Percentiles rank a stretch among this genome's conserved stretches.
phyloP scores from a whole-genome alignment of 305 asterid species.

The Lippia alba region DNA sequence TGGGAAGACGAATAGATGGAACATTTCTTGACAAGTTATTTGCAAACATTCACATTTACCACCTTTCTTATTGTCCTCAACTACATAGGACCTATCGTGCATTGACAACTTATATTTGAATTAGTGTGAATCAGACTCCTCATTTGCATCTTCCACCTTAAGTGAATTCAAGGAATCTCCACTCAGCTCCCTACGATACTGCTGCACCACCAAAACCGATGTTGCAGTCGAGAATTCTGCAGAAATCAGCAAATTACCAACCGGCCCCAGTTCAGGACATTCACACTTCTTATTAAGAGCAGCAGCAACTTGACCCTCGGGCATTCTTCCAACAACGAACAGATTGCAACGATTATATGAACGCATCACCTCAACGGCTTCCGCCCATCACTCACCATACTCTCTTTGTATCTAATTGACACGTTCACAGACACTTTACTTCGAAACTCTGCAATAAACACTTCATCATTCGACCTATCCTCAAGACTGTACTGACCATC shows the following conservation, averaged over 20 bases:
- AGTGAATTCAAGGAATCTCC: slow-evolving; percentile 48
- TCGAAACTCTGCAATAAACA: neutral
- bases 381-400: neutral
- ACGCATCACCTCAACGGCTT: neutral
- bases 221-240: slow-evolving; percentile 47
- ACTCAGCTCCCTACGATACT: slow-evolving; percentile 50
- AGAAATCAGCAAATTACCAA: slow-evolving; percentile 61
- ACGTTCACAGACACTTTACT: neutral
- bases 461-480: neutral
- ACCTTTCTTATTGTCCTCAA: neutral
- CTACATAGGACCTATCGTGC: neutral
- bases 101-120: neutral
- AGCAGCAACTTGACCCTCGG: neutral
- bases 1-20: neutral
- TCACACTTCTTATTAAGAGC: neutral
- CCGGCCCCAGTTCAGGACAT: slow-evolving; percentile 49
- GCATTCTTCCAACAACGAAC: neutral
- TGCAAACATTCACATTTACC: neutral
- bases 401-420: neutral
- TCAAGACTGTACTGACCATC: neutral
- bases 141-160: slow-evolving; percentile 39
- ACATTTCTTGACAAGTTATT: neutral
- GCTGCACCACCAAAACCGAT: slow-evolving; percentile 82
- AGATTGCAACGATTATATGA: neutral
- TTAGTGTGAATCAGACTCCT: slow-evolving; percentile 45